Conservation (phyloP, 176 grass and related monocot species). For the Avena eriantha region DNA sequence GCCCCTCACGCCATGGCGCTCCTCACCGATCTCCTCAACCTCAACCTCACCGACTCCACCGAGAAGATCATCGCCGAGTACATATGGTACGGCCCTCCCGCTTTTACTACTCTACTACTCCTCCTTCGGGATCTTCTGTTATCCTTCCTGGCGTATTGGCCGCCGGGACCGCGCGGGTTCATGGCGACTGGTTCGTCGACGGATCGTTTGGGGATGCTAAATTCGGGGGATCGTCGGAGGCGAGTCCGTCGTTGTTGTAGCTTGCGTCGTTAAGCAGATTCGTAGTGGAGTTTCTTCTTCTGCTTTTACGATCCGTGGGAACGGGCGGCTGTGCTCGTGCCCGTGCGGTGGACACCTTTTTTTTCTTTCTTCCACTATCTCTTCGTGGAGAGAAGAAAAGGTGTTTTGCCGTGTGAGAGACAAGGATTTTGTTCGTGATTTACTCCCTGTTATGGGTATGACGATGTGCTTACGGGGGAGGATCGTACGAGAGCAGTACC, state of each 20-base stretch:
- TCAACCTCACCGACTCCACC: slow-evolving; percentile 72
- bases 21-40: slow-evolving; percentile 95
- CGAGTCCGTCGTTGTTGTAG: no score
- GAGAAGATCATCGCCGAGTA: slow-evolving; percentile 99
- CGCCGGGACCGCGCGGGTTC: not conserved
- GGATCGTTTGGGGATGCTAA: not conserved
- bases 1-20: slow-evolving; percentile 64
- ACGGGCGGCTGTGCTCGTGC: not conserved
- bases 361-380: not conserved
- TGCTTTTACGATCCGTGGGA: not conserved
- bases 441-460: slow-evolving; percentile 15
- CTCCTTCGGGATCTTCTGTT: not conserved
- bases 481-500: not conserved
- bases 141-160: not conserved
- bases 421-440: not conserved
- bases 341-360: not conserved
- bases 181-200: not conserved
- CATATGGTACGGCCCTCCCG: slow-evolving; percentile 73
- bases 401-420: not conserved
- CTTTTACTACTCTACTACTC: not conserved
- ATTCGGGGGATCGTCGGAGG: not conserved
- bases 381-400: not conserved
- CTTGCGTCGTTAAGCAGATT: slow-evolving; percentile 22
- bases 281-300: not conserved
- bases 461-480: not conserved